These are phyloP conservation scores for Pichia nakasei DNA, from an alignment of 805 yeast species.

Conservation along the genomic window DNA sequence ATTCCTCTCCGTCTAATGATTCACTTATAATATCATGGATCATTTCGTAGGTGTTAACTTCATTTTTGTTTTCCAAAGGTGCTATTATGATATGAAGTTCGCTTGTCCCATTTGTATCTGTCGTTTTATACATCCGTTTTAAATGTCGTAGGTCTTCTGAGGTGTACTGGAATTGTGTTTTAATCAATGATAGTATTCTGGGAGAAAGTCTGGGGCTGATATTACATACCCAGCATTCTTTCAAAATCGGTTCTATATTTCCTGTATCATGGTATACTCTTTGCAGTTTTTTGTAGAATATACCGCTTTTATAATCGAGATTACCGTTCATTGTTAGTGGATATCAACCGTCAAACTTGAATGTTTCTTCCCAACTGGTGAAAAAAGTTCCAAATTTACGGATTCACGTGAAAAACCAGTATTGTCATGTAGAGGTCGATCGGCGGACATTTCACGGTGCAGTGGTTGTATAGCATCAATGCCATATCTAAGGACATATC, in stretches of 20 bases:
- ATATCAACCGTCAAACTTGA: no score
- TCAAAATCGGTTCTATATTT: constrained; percentile 22
- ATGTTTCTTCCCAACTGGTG: no score
- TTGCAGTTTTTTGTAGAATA: constrained; percentile 31
- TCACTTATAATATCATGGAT: neutral
- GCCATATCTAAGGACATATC: neutral
- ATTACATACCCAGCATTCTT: constrained; percentile 35
- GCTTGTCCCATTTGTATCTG: neutral
- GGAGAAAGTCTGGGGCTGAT: constrained; percentile 31
- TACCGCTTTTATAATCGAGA: constrained; percentile 36
- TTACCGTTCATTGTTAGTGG: constrained; percentile 1
- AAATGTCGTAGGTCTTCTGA: constrained; percentile 32
- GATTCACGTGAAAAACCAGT: no score
- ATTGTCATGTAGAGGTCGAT: no score
- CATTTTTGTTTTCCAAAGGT: constrained; percentile 23
- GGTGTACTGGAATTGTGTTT: constrained; percentile 20
- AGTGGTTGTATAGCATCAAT: neutral
- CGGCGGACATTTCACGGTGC: no score
- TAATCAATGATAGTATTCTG: constrained; percentile 17
- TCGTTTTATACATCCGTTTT: constrained; percentile 39
- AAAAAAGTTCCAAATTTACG: no score
- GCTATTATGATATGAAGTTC: constrained; percentile 36
- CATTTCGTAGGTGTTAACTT: constrained; percentile 12
- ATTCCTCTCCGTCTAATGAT: neutral
- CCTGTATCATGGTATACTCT: constrained; percentile 29